Percentiles rank a stretch among this genome's conserved stretches.
These are phyloP conservation scores for Microglena sp. DNA, from an alignment of 139 green algal species.

Conservation along the genomic window DNA sequence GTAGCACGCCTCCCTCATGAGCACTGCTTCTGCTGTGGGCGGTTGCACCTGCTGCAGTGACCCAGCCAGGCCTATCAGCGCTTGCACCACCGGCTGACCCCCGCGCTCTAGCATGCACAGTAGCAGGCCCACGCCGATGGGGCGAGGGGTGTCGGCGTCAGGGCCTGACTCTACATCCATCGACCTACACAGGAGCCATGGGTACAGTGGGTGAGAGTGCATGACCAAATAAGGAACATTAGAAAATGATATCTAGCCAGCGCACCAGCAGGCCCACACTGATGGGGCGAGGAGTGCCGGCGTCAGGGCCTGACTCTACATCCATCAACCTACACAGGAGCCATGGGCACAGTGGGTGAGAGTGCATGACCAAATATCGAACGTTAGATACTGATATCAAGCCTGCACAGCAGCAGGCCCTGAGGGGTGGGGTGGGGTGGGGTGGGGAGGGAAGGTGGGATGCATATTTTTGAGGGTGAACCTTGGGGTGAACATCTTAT, in stretches of 20 bases:
- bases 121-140: constrained; percentile 65
- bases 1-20: constrained; percentile 59
- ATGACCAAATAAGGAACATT: too few species aligned
- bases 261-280: constrained; percentile 62
- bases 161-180: constrained; percentile 62
- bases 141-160: constrained; percentile 63
- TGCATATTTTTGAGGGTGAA: too few species aligned
- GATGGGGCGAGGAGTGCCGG: constrained; percentile 62
- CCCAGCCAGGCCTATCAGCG: constrained; percentile 39
- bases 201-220: too few species aligned
- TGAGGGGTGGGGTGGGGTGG: too few species aligned
- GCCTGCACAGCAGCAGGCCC: too few species aligned
- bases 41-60: neutral
- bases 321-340: constrained; percentile 50
- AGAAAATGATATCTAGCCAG: too few species aligned
- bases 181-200: too few species aligned
- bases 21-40: constrained; percentile 22
- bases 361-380: too few species aligned
- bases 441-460: too few species aligned
- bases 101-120: constrained; percentile 68
- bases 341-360: neutral
- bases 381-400: too few species aligned
- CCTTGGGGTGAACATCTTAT: too few species aligned
- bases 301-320: constrained; percentile 59
- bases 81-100: constrained; percentile 28